These are phyloP conservation scores for Carex kokanica DNA, from an alignment of 176 grass and related monocot species.

Conservation along the genomic window DNA sequence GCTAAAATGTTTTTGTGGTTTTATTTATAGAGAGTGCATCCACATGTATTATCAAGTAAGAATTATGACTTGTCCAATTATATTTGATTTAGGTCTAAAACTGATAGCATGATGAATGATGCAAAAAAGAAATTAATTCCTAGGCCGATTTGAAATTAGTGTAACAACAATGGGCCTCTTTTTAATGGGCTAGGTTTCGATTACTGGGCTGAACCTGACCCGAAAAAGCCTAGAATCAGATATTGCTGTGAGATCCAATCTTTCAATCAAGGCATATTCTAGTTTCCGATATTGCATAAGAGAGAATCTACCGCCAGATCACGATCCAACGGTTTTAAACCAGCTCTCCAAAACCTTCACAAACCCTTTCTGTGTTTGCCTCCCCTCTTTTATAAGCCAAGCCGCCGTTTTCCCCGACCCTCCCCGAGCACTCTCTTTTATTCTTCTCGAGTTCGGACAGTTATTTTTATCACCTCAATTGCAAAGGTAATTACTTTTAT, in stretches of 20 bases:
- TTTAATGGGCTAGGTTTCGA: too few relatives aligned
- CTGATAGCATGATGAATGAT: too few relatives aligned
- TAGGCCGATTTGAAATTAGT: too few relatives aligned
- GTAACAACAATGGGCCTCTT: not conserved
- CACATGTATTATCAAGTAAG: too few relatives aligned
- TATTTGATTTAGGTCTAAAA: too few relatives aligned
- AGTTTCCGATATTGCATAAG: not conserved
- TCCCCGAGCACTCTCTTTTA: not conserved
- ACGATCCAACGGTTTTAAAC: not conserved
- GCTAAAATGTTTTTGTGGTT: too few relatives aligned
- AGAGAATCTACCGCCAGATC: not conserved
- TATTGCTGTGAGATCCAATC: not conserved
- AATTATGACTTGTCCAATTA: too few relatives aligned
- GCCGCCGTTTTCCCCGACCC: not conserved
- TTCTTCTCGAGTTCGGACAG: not conserved
- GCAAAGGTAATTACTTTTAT: not conserved
- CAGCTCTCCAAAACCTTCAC: not conserved
- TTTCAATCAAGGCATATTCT: not conserved
- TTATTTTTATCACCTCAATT: not conserved
- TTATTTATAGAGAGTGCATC: too few relatives aligned
- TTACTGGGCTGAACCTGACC: not conserved
- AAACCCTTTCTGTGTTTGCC: not conserved
- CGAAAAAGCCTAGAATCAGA: not conserved
- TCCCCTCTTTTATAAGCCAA: not conserved
- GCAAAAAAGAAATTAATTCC: too few relatives aligned